These are phyloP conservation scores for Vigna reflexopilosa DNA, from an alignment of 306 rosid species.

Conservation along the genomic window DNA sequence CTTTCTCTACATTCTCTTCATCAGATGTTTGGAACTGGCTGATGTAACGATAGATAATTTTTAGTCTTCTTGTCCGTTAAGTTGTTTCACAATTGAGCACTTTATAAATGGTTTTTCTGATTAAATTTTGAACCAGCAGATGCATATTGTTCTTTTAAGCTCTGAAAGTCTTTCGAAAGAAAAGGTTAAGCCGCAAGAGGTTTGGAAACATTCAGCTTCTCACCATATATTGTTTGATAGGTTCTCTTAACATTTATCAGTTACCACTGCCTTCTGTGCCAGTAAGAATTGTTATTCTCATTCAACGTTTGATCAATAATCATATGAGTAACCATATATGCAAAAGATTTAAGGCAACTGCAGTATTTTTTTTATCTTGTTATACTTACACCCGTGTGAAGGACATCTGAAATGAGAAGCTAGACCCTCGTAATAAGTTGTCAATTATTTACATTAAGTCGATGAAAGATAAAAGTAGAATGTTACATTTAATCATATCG, in stretches of 20 bases:
- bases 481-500: constrained; percentile 33
- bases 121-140: not conserved
- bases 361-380: not conserved
- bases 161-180: not conserved
- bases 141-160: constrained; percentile 14
- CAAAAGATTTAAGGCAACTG: not conserved
- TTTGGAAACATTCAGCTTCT: not conserved
- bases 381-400: not conserved
- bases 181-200: not conserved
- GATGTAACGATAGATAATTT: not conserved
- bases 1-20: constrained; percentile 15
- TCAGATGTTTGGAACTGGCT: constrained; percentile 4
- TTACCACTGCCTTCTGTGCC: not conserved
- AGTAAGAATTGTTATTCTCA: not conserved
- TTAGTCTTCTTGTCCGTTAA: not conserved
- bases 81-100: not conserved
- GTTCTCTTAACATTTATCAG: not conserved
- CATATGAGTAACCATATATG: not conserved
- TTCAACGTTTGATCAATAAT: not conserved
- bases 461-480: constrained; percentile 31
- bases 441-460: constrained; percentile 26
- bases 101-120: constrained; percentile 1
- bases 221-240: not conserved
- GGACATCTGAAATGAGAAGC: not conserved
- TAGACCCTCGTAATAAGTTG: not conserved